phyloP scores from a whole-genome alignment of 768 basidiomycete species.

The Leccinellum luteum region DNA sequence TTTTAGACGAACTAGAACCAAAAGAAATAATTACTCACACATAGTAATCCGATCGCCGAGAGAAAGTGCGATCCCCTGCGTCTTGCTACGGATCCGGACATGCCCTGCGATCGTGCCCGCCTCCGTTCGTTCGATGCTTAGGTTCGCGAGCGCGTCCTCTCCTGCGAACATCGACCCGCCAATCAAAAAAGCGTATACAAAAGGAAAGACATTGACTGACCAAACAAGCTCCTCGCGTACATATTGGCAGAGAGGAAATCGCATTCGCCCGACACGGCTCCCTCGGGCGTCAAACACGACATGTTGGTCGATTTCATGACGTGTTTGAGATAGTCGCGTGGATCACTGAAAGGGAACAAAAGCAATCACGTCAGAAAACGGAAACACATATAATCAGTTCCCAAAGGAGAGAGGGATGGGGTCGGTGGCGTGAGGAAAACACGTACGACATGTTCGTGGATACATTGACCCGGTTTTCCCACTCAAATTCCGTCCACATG shows the following conservation, averaged over 20 bases:
- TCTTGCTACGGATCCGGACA: slow-evolving; percentile 95
- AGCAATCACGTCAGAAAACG: not conserved
- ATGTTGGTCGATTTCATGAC: slow-evolving; percentile 98
- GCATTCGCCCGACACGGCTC: slow-evolving; percentile 88
- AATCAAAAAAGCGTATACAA: not conserved
- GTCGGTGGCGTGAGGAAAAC: not conserved
- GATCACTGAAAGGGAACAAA: slow-evolving; percentile 49
- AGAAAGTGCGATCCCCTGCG: slow-evolving; percentile 94
- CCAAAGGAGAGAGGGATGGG: not conserved
- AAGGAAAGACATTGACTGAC: slow-evolving; percentile 42
- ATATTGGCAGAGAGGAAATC: slow-evolving; percentile 97
- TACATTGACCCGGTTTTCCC: slow-evolving; percentile 99
- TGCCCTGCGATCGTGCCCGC: slow-evolving; percentile 83
- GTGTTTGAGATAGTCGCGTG: slow-evolving; percentile 87
- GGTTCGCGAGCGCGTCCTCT: slow-evolving; percentile 94
- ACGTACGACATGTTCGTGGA: slow-evolving; percentile 78
- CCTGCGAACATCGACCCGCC: slow-evolving; percentile 41
- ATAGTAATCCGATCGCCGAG: slow-evolving; percentile 86
- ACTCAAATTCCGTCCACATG: slow-evolving; percentile 99
- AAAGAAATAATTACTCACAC: slow-evolving; percentile 34
- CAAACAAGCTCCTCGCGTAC: slow-evolving; percentile 93
- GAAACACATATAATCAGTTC: not conserved
- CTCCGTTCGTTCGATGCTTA: slow-evolving; percentile 87
- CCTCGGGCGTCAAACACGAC: slow-evolving; percentile 91
- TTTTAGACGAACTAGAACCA: not conserved